A percentile compares a stretch with the other conserved stretches of the same genome.
Conservation (phyloP, 176 grass and related monocot species). For the Carex myosuroides region DNA sequence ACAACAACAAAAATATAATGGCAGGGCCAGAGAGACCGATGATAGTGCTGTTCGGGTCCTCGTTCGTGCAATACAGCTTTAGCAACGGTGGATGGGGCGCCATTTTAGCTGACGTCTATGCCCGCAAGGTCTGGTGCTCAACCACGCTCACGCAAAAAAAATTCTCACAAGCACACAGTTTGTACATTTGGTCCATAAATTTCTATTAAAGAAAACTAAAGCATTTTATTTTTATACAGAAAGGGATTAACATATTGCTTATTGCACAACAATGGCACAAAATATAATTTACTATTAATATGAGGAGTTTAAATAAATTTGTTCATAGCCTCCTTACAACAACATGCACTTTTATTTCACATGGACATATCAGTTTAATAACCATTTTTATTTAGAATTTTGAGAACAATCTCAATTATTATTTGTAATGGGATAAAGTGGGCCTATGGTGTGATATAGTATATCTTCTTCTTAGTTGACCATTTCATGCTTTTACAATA, state of each 20-base stretch:
- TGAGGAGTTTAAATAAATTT: neutral
- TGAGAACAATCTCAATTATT: neutral
- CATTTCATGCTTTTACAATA: neutral
- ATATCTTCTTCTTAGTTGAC: neutral
- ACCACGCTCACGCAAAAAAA: no score
- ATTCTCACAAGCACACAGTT: neutral
- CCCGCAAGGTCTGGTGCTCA: neutral
- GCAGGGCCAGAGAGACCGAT: neutral
- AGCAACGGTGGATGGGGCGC: conserved; percentile 3
- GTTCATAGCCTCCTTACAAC: neutral
- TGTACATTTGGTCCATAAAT: neutral
- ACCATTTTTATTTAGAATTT: neutral
- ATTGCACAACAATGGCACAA: neutral
- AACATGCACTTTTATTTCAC: neutral
- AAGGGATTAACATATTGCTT: no score
- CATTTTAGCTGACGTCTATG: conserved; percentile 5
- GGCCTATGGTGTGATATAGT: neutral
- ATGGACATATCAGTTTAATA: neutral
- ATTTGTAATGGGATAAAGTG: neutral
- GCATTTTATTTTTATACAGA: no score
- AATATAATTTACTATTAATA: neutral
- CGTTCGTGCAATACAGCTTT: conserved; percentile 5
- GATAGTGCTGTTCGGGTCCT: neutral
- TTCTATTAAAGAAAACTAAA: no score
- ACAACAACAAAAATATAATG: neutral